Evolutionary conservation across 495 filamentous ascomycete genomes (phyloP), one percentile per base, ranked within the genome.

Genomic region (Staphylotrichum tortipilum): DNA sequence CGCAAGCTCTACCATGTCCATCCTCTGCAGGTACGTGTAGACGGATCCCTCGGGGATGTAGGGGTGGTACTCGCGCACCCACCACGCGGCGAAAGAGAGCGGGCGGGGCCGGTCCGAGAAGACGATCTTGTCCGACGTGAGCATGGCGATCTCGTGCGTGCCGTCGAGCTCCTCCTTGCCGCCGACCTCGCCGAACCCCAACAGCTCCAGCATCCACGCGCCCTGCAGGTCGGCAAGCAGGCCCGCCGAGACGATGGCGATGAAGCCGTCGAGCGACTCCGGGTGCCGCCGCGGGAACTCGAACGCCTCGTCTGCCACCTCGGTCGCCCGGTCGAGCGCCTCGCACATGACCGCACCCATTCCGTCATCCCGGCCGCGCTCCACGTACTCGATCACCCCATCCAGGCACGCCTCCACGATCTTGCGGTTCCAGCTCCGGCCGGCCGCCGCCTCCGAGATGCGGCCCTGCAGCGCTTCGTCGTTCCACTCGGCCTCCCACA

Each of bases 151-250:
- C 34, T 49, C 52, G 1, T 31, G 41, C 10, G 29, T 26, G 3
- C 31, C 44, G 9, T 47, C 37, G 6, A 33, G 7, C 17, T 39
- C 41, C 22, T 40, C 22, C 19, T 37, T 38, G 3, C 41, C 44
- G 7, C 30, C 10, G 17, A 52, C 47, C 47, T 54, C 50, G 2
- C 57, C 54, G 35, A 60, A 60, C 19, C 57, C 57, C 12, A 60
- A 44, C 44, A 56, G n/a, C 39, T 54, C 53, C 44, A 60, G 39
- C 24, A 56, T 50, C 57, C 57, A 60, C 12, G 53, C 43, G 3
- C 57, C 57, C 33, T 45, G 50, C 50, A 60, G 53, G 40, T 51
- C 40, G 21, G 47, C 54, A 6, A 60, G 44, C 2, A 56, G 26
- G 2, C 57, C 57, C 7, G 44, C 50, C 33, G 57, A 53, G 7